phyloP scores from a whole-genome alignment of 2,329 filamentous ascomycete genomes.

The Trichoderma breve region DNA sequence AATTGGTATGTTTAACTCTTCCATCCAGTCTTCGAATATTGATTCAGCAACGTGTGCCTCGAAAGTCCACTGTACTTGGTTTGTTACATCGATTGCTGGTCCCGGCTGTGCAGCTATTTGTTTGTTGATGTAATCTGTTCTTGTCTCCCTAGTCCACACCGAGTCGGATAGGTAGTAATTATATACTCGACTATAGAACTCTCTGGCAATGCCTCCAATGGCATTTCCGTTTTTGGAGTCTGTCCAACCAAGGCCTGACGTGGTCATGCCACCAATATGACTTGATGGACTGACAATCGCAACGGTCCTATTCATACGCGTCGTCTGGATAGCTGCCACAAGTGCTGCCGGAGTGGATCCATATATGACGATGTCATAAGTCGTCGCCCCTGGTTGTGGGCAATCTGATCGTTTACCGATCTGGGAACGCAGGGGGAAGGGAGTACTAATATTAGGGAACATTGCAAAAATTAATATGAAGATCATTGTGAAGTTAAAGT shows the following conservation, averaged over 20 bases:
- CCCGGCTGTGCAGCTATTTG: constrained; percentile 15
- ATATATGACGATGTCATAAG: constrained; percentile 24
- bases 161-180: background rate
- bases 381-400: background rate
- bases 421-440: background rate
- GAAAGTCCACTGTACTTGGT: constrained; percentile 25
- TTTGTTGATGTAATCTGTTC: background rate
- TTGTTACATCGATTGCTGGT: constrained; percentile 10
- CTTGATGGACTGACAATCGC: constrained; percentile 21
- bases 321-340: constrained; percentile 22
- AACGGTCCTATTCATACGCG: constrained; percentile 20
- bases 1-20: constrained; percentile 11
- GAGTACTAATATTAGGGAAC: background rate
- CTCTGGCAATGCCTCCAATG: constrained; percentile 12
- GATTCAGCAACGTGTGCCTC: constrained; percentile 26
- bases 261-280: constrained; percentile 20
- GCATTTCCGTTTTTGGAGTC: constrained; percentile 17
- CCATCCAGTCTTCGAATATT: constrained; percentile 23
- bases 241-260: constrained; percentile 25
- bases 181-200: constrained; percentile 8
- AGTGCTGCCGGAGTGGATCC: constrained; percentile 24
- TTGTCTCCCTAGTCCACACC: constrained; percentile 7
- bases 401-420: background rate
- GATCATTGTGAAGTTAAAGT: background rate
- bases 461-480: background rate